Percentiles rank a stretch among this genome's conserved stretches.
Conservation (phyloP, 352 stramenopile genomes). For the Saprolegnia diclina region DNA sequence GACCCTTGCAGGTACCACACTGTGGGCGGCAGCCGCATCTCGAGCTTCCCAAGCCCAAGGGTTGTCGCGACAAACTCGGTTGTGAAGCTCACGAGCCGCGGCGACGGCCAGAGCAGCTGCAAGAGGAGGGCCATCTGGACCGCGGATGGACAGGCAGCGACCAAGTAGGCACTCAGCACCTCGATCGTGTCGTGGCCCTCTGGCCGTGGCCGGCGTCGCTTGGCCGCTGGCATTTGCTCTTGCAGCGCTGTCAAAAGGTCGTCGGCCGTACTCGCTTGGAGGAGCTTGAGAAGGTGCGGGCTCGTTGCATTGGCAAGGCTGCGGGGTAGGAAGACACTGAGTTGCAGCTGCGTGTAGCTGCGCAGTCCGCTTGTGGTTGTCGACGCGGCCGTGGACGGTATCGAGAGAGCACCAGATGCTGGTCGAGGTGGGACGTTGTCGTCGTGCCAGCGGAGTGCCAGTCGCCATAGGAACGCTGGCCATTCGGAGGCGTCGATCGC, state of each 20-base stretch:
- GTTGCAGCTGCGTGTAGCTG: neutral
- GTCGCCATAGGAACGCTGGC: neutral
- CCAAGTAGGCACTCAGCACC: neutral
- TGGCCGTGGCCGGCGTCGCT: neutral
- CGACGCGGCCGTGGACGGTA: too few species aligned
- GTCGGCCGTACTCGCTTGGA: neutral
- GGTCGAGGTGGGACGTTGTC: neutral
- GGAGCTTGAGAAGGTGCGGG: slow-evolving; percentile 11
- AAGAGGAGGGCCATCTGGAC: neutral
- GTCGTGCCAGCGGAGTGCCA: neutral
- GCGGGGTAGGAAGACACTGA: neutral
- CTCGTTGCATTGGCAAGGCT: neutral
- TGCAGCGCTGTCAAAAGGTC: neutral
- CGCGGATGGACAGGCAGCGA: neutral
- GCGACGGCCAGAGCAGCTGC: neutral
- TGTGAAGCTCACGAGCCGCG: neutral
- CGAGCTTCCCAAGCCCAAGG: neutral
- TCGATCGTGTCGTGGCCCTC: neutral
- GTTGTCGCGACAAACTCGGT: neutral
- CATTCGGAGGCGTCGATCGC: neutral
- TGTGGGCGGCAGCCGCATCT: neutral
- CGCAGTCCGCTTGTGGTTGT: neutral
- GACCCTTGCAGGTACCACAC: neutral
- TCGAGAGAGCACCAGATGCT: too few species aligned
- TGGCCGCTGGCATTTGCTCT: neutral